phyloP scores from a whole-genome alignment of 805 yeast species.

The Metschnikowia reukaufii region DNA sequence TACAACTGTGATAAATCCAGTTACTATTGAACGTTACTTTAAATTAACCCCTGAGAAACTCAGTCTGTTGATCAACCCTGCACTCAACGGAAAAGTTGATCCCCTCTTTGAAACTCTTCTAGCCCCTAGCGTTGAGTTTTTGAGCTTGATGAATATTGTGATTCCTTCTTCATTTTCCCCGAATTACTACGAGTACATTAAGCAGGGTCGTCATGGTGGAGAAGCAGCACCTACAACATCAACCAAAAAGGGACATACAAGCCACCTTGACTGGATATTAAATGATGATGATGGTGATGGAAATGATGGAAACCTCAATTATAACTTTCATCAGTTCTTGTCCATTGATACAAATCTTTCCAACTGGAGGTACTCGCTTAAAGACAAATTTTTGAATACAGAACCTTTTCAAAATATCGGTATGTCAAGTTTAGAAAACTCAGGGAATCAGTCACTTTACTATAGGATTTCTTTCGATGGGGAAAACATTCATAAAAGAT shows the following conservation, averaged over 20 bases:
- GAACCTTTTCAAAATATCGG: constrained; percentile 34
- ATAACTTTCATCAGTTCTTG: constrained; percentile 43
- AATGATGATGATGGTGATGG: constrained; percentile 50
- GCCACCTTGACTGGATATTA: constrained; percentile 41
- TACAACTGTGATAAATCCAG: constrained; percentile 48
- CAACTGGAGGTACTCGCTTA: constrained; percentile 41
- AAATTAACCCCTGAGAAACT: constrained; percentile 46
- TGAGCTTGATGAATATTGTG: constrained; percentile 43
- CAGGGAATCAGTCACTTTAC: constrained; percentile 29
- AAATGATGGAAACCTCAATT: constrained; percentile 47
- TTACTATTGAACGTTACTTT: constrained; percentile 45
- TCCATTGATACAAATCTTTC: constrained; percentile 43
- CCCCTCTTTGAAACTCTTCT: constrained; percentile 37
- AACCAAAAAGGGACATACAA: constrained; percentile 17
- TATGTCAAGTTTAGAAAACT: constrained; percentile 26
- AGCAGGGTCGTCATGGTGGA: constrained; percentile 23
- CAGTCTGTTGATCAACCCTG: constrained; percentile 31
- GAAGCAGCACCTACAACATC: neutral
- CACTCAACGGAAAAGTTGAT: constrained; percentile 22
- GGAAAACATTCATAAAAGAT: constrained; percentile 13
- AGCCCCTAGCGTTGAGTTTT: constrained; percentile 44
- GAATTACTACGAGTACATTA: constrained; percentile 43
- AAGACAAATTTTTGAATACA: constrained; percentile 26
- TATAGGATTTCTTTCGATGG: constrained; percentile 28
- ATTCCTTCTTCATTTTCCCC: constrained; percentile 49